Base-by-base conservation (phyloP, 108 stramenopile species). In the Thalassiosira profunda region DNA sequence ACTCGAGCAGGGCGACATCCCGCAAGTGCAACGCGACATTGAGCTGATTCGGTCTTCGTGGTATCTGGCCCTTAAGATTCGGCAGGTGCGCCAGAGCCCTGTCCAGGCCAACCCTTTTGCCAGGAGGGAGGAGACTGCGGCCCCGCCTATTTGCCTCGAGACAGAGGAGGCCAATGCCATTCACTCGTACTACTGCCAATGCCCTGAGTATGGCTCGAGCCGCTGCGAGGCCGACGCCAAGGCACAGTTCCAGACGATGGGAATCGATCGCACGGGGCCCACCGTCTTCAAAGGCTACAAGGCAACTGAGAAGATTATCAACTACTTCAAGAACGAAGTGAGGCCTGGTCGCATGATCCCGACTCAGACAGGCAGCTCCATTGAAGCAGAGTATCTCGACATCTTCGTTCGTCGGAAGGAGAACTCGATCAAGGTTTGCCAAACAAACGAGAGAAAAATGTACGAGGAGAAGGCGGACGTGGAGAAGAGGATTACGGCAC, bases 61-160 rank as follows among this genome's bases (percentile, higher is more conserved):
- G 55, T 37, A 72, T 44, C 17, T 72, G 17, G 71, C 63, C 17
- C 37, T 72, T 15, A 72, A 72, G 25, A n/a, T 72, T 55, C 33
- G 52, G 25, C 49, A 51, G 29, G 54, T 45, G 9, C 54, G 71
- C 25, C 6, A 20, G 3, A 18, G 51, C 12, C 61, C 69, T 5
- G 36, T 54, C 17, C 51, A 33, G 47, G 46, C 48, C 6, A 70
- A 70, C 36, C 69, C 69, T 9, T 70, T 70, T 54, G 51, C 61
- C 11, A 34, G 18, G 15, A 64, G 34, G 7, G 63, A 53, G 5
- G n/a, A 25, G 17, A 21, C 46, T 11, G 47, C 21, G 2, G 38
- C 37, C 11, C 37, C 66, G 3, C 28, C 38, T 1, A 49, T 45
- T 0, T 62, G 31, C 42, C 4, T 28, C 3, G 28, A 17, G 8